Conservation (phyloP, 768 basidiomycete species). For the Hygrocybe punicea region DNA sequence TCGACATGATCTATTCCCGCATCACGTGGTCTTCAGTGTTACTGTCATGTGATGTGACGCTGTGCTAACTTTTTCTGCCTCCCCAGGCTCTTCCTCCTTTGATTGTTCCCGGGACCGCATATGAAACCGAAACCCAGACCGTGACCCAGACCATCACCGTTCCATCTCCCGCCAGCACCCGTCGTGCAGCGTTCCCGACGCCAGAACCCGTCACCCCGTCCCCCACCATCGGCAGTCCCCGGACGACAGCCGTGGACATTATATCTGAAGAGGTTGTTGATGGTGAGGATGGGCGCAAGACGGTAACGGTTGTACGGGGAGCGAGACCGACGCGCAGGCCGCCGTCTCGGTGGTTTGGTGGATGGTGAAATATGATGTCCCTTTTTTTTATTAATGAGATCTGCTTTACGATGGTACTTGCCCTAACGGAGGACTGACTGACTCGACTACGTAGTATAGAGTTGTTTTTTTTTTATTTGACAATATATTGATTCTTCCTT, state of each 20-base stretch:
- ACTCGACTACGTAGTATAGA: too few species aligned
- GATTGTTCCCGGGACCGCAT: slow-evolving; percentile 44
- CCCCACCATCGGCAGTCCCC: slow-evolving; percentile 60
- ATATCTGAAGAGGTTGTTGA: slow-evolving; percentile 60
- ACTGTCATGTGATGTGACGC: slow-evolving; percentile 18
- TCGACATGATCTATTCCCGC: slow-evolving; percentile 42
- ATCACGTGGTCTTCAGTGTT: slow-evolving; percentile 33
- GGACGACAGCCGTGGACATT: slow-evolving; percentile 70
- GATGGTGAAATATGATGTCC: slow-evolving; percentile 45
- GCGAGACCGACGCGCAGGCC: slow-evolving; percentile 47
- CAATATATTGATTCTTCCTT: too few species aligned
- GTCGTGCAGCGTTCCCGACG: slow-evolving; percentile 66
- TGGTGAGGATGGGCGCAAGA: slow-evolving; percentile 39
- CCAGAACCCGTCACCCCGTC: slow-evolving; percentile 61
- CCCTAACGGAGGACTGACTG: too few species aligned
- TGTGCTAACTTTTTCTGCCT: slow-evolving; percentile 33
- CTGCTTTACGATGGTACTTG: slow-evolving; percentile 11
- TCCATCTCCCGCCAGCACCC: slow-evolving; percentile 76
- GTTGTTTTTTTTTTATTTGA: too few species aligned
- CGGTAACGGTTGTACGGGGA: slow-evolving; percentile 42
- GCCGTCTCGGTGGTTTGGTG: slow-evolving; percentile 57
- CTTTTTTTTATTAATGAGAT: slow-evolving; percentile 37
- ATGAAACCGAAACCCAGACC: slow-evolving; percentile 63
- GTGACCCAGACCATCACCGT: slow-evolving; percentile 65
- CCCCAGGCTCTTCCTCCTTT: slow-evolving; percentile 45